phyloP scores from a whole-genome alignment of 495 filamentous ascomycete species.

The Melanomma pulvis-pyrius region DNA sequence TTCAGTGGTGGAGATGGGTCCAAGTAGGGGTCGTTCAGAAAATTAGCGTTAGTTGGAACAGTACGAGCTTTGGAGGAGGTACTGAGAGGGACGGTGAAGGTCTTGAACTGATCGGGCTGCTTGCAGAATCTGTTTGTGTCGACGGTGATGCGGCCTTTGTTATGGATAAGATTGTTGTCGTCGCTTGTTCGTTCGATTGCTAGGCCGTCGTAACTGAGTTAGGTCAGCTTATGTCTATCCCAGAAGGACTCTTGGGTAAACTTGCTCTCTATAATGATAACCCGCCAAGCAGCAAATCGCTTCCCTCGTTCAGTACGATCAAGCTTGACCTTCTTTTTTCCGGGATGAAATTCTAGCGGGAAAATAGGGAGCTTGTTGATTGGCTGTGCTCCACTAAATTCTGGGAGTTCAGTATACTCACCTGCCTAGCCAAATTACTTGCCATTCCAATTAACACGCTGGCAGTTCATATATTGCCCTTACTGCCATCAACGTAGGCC shows the following conservation, averaged over 20 bases:
- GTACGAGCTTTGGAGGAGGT: constrained; percentile 19
- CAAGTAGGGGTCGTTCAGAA: background rate
- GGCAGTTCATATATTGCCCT: constrained; percentile 38
- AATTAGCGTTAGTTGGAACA: background rate
- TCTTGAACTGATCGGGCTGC: constrained; percentile 44
- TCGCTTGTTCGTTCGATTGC: constrained; percentile 41
- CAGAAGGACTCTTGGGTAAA: background rate
- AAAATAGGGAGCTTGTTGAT: constrained; percentile 58
- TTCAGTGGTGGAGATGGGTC: too few relatives aligned
- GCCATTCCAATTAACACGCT: constrained; percentile 63
- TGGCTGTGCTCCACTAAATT: constrained; percentile 58
- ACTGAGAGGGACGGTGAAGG: constrained; percentile 35
- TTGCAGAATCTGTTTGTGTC: constrained; percentile 50
- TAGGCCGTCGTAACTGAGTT: constrained; percentile 46
- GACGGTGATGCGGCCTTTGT: constrained; percentile 58
- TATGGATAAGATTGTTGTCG: constrained; percentile 46
- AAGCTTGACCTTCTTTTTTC: constrained; percentile 45
- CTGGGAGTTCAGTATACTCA: constrained; percentile 48
- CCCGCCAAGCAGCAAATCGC: constrained; percentile 52
- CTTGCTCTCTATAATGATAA: constrained; percentile 61
- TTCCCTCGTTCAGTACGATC: constrained; percentile 41
- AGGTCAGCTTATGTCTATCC: background rate
- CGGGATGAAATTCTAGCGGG: constrained; percentile 59
- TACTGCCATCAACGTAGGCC: constrained; percentile 36
- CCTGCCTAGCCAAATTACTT: constrained; percentile 55